Base-by-base conservation (phyloP, 2,329 filamentous ascomycete species). In the Gliomastix tumulicola region DNA sequence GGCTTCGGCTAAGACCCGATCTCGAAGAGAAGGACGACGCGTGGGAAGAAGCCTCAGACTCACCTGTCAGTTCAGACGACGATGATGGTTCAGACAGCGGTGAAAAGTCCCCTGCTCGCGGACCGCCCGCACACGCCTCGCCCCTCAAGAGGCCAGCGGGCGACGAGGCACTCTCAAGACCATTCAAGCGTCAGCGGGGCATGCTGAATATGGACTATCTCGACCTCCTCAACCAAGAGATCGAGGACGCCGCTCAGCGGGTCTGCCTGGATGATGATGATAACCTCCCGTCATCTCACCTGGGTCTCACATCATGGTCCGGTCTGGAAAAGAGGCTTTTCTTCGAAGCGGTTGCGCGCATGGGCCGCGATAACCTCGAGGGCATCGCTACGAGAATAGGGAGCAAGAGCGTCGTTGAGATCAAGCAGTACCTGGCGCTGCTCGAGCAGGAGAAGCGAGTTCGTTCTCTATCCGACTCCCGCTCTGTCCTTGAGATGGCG, bases 361-460 rank as follows among this genome's bases (percentile, higher is more conserved):
- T 83, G 3, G 87, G 87, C 0, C 71, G 65, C 35, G 71, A 78
- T 46, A 66, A 88, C 42, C 48, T 83, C 1, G 59, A 59, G 3
- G 74, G 69, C 2, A 82, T 96, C 38, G 70, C 85, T 2, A 49
- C 59, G 8, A 67, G 72, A 1, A 65, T 95, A 13, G 66, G 67
- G 1, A 82, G 77, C 22, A 97, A 97, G 59, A 82, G 78, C 40
- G 72, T 78, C 44, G 53, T 82, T 8, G 88, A 96, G 58, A 77
- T 92, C 22, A 71, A 71, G 20, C 75, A 83, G 35, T 88, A 88
- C 52, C 55, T 94, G 5, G 50, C 65, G 7, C 55, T 84, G 2
- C 67, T 96, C 6, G 65, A 78, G 9, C 62, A 69, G 16, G 68
- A 65, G 2, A 46, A 63, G 6, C 56, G 67, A 23, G 52, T 59